Evolutionary conservation across 306 rosid genomes (phyloP), one percentile per base, ranked within the genome.

Genomic region (Prosopis cineraria): DNA sequence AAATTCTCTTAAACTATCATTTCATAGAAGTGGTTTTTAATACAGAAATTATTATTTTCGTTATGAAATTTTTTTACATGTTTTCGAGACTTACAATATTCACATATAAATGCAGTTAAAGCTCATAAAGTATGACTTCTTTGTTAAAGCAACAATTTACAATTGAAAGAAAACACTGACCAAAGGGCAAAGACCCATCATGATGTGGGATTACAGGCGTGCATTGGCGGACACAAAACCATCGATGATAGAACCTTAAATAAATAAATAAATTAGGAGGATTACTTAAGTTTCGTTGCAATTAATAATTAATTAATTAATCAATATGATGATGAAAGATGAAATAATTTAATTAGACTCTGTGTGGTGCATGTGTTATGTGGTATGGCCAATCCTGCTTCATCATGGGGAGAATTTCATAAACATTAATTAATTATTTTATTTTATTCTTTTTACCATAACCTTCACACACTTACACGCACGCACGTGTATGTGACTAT

Each of bases 171-270:
- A 52, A 20, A 52, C 25, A 52, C 25, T n/a, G 4, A 8, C 59
- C 29, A 52, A 52, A 52, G 59, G n/a, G n/a, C n/a, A n/a, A n/a
- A 74, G 48, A 72, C 80, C 45, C 79, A 78, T 45, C 48, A 76
- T 63, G 80, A 70, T 31, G 53, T 75, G 78, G 56, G 77, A 76
- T 36, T 74, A 30, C 89, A 88, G 83, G 93, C 93, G 89, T 86
- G 93, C 93, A 47, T 76, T 76, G 67, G 75, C 63, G 70, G 79
- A 76, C 85, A 73, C 74, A 62, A 47, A 44, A 45, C 63, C 31
- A 55, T 6, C 5, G 5, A 63, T n/a, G n/a, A n/a, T 31, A 56
- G 19, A 67, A 22, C 20, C 20, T 22, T 39, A 12, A 20, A 11
- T 72, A 78, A 24, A 55, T 24, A 13, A 29, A 47, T 34, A 7